Evolutionary conservation across 1,284 basidiomycete species (phyloP).

Genomic region (Athelia sp.): DNA sequence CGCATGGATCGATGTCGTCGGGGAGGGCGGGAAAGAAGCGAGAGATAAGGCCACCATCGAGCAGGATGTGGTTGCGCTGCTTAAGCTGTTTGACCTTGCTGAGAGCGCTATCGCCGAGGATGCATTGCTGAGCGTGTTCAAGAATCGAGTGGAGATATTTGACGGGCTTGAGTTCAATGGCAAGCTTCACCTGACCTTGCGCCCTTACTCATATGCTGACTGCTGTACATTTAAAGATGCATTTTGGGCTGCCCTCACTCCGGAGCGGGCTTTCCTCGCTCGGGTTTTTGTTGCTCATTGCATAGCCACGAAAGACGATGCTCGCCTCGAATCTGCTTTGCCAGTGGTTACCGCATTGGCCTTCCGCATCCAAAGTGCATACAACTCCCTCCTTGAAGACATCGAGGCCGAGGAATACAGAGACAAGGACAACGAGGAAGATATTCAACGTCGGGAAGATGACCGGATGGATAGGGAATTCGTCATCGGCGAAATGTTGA

Average conservation of each 20-base stretch:
- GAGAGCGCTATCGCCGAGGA: slow-evolving; percentile 61
- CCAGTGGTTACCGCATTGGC: slow-evolving; percentile 91
- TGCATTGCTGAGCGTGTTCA: slow-evolving; percentile 62
- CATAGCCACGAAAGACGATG: slow-evolving; percentile 57
- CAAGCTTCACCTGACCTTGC: slow-evolving; percentile 25
- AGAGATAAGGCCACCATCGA: slow-evolving; percentile 41
- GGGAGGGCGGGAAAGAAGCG: slow-evolving; percentile 23
- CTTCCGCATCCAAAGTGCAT: slow-evolving; percentile 78
- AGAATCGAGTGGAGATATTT: slow-evolving; percentile 52
- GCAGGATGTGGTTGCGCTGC: slow-evolving; percentile 48
- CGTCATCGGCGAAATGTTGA: slow-evolving; percentile 78
- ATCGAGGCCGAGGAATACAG: slow-evolving; percentile 38
- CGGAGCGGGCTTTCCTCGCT: slow-evolving; percentile 81
- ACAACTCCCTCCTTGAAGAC: slow-evolving; percentile 62
- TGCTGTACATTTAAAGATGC: slow-evolving; percentile 41
- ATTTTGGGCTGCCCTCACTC: slow-evolving; percentile 76
- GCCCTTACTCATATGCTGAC: neutral
- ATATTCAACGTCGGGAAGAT: slow-evolving; percentile 42
- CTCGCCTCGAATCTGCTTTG: slow-evolving; percentile 68
- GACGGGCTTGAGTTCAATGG: slow-evolving; percentile 72
- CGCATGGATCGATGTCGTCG: slow-evolving; percentile 66
- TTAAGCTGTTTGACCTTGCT: slow-evolving; percentile 60
- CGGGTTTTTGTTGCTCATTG: slow-evolving; percentile 86
- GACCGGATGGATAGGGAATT: slow-evolving; percentile 65
- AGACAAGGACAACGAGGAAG: slow-evolving; percentile 40